Evolutionary conservation across 768 basidiomycete genomes (phyloP), one percentile per base, ranked within the genome.

Genomic region (Boletus subcaerulescens): DNA sequence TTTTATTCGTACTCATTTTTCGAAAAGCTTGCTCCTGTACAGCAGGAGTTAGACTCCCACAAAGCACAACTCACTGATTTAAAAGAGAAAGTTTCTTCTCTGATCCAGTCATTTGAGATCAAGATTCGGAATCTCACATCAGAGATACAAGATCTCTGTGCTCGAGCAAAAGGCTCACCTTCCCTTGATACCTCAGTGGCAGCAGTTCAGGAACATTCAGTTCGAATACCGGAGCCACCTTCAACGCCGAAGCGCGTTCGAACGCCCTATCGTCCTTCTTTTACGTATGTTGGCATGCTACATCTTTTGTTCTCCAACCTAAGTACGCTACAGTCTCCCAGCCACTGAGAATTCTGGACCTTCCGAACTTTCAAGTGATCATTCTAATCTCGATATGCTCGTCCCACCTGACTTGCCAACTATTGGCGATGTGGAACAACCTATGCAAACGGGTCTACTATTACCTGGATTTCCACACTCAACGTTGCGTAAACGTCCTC

Each of bases 401-500:
- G 57, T 35, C 12, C 60, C 40, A 47, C 40, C 57, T 17, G 59
- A 58, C 45, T 48, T 26, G 43, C 57, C 46, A 48, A 24, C 57
- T 11, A n/a, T 20, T 20, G 35, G 52, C 36, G 57, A 57, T 10
- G 38, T 26, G 33, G 63, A 59, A 22, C 58, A 57, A 26, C 55
- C 55, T 24, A 55, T 43, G 17, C 60, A 63, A 36, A 22, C 51
- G 13, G 52, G 63, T 35, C 56, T 46, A 40, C 60, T 71, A 42
- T 55, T 71, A 17, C 65, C 78, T 40, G 78, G 75, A 12, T 65
- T 76, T 54, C 69, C 79, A 4, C 74, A 76, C 41, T 77, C 71
- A 20, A 73, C 76, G 31, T 75, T 89, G 17, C 87, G 88, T n/a
- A 90, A 89, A 65, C 81, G 85, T 33, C 79, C 76, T 48, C 76